Percentiles rank a stretch among this genome's conserved stretches.
Evolutionary conservation across 169 alveolate genomes (phyloP).

Genomic region (Plasmodium cynomolgi): DNA sequence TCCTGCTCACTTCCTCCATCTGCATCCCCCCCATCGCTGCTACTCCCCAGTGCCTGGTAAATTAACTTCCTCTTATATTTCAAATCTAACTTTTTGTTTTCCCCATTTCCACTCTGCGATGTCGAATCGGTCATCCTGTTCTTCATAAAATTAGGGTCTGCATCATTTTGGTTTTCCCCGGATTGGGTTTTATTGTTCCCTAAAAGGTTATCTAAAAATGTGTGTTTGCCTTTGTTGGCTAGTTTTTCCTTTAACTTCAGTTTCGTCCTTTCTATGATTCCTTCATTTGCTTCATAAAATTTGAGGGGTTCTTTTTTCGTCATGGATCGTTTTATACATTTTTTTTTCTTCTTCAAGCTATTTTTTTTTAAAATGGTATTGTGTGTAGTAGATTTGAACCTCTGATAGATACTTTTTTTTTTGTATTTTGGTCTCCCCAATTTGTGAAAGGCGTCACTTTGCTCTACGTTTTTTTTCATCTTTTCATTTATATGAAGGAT

Average conservation of each 20-base stretch:
- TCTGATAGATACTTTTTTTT: slow-evolving; percentile 13
- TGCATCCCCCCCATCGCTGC: background rate
- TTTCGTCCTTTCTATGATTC: slow-evolving; percentile 31
- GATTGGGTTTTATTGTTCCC: background rate
- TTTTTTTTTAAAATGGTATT: slow-evolving; percentile 65
- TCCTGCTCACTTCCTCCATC: background rate
- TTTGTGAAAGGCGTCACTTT: slow-evolving; percentile 18
- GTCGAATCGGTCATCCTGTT: background rate
- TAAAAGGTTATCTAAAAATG: background rate
- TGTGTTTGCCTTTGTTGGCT: background rate
- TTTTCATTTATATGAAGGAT: slow-evolving; percentile 14
- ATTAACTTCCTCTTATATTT: slow-evolving; percentile 28
- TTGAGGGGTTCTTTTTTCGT: slow-evolving; percentile 11
- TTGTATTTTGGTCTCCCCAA: slow-evolving; percentile 57
- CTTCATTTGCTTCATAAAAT: background rate
- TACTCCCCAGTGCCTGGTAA: slow-evolving; percentile 17
- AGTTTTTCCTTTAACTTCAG: slow-evolving; percentile 29
- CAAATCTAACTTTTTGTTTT: background rate
- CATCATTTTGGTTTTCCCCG: background rate
- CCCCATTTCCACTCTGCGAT: background rate
- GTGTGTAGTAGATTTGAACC: slow-evolving; percentile 33
- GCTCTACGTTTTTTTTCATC: slow-evolving; percentile 29
- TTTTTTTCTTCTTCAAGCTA: slow-evolving; percentile 14
- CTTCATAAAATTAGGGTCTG: background rate
- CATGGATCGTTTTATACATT: slow-evolving; percentile 7